Percentiles rank a stretch among this genome's conserved stretches.
phyloP scores from a whole-genome alignment of 352 stramenopile genomes.

The Phytophthora palmivora region DNA sequence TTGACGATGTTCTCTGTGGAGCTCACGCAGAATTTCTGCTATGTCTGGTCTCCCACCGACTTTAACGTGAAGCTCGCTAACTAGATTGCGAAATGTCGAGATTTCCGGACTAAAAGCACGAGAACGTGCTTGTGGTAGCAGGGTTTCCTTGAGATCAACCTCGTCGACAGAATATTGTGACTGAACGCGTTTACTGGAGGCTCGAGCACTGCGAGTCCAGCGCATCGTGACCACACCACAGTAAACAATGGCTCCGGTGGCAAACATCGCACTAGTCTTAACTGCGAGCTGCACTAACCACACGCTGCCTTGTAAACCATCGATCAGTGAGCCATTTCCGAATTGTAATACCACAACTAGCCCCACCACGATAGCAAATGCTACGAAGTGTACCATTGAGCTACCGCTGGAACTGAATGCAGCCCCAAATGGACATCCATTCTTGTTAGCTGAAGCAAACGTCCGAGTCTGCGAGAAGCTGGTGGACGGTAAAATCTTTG shows the following conservation, averaged over 20 bases:
- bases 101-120: not conserved
- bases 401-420: not conserved
- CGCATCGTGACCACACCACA: not conserved
- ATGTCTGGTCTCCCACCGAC: constrained; percentile 20
- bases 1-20: constrained; percentile 5
- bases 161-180: constrained; percentile 1
- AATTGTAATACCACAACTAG: constrained; percentile 18
- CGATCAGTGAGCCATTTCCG: constrained; percentile 16
- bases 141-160: constrained; percentile 7
- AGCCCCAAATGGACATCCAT: constrained; percentile 11
- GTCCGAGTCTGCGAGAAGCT: not conserved
- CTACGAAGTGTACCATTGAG: constrained; percentile 17
- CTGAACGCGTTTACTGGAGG: not conserved
- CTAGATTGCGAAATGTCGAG: constrained; percentile 20
- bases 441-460: not conserved
- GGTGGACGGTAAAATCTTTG: constrained; percentile 1
- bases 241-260: constrained; percentile 12
- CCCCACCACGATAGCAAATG: constrained; percentile 20
- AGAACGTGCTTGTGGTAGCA: constrained; percentile 3
- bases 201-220: constrained; percentile 4
- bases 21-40: constrained; percentile 9
- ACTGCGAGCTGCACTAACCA: constrained; percentile 22
- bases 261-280: constrained; percentile 17
- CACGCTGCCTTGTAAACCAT: constrained; percentile 14
- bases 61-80: constrained; percentile 11